Conservation (phyloP, 2,329 filamentous ascomycete genomes). For the Aspergillus ochraceus region DNA sequence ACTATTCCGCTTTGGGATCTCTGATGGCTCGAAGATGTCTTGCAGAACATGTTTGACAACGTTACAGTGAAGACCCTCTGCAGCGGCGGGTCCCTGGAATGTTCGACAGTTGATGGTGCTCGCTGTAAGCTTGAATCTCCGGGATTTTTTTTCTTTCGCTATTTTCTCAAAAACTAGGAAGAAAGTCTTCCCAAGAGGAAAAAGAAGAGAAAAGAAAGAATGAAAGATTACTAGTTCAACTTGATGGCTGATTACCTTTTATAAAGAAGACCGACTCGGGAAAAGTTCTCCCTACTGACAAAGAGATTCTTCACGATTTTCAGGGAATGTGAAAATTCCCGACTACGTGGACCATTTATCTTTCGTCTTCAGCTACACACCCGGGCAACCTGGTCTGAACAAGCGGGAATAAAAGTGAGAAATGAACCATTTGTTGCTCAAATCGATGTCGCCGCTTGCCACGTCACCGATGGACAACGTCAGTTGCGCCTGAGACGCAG, state of each 20-base stretch:
- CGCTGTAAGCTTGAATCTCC: not conserved
- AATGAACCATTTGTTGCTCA: constrained; percentile 22
- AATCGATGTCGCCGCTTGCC: constrained; percentile 26
- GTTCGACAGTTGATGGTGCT: not conserved
- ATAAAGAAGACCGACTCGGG: constrained; percentile 7
- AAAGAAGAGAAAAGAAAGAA: not conserved
- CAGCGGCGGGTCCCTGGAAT: not conserved
- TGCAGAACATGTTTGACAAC: not conserved
- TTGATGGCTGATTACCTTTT: not conserved
- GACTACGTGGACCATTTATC: constrained; percentile 33
- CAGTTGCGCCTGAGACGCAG: constrained; percentile 26
- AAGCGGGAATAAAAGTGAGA: constrained; percentile 22
- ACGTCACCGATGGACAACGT: constrained; percentile 33
- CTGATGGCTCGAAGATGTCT: not conserved
- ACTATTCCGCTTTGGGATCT: not conserved
- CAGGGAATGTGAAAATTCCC: constrained; percentile 1
- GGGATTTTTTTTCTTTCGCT: not conserved
- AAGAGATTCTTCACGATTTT: constrained; percentile 9
- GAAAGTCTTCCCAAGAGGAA: not conserved
- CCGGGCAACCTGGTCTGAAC: constrained; percentile 21
- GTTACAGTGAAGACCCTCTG: not conserved
- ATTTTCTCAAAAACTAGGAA: too few relatives aligned
- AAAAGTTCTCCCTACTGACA: not conserved
- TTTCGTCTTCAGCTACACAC: constrained; percentile 10
- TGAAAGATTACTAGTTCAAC: not conserved